Base-by-base conservation (phyloP, 257 asterid genomes). In the Nemophila menziesii region DNA sequence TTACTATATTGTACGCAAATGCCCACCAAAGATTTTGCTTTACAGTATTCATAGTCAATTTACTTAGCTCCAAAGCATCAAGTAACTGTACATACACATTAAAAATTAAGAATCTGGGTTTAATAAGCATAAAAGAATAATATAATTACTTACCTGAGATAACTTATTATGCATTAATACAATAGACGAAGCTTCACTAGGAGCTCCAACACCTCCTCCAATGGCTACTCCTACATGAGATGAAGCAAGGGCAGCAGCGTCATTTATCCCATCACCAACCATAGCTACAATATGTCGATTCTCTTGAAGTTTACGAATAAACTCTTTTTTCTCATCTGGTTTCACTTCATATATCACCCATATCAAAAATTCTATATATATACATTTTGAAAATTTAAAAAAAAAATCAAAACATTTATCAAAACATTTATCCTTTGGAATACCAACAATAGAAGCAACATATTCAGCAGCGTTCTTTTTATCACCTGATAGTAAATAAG, bases 21-120 rank as follows among this genome's bases (percentile, higher is more conserved):
- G 98, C 98, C 98, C 98, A 90, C 84, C 98, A 84, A 44, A 90
- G 96, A 48, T 90, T 85, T 73, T 90, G 96, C 79, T 73, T 81
- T 52, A 90, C 86, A 22, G 98, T 90, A 59, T 71, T 90, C 96
- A 90, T 90, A 62, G 98, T 90, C 56, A 74, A 79, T 60, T 77
- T 77, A 68, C 98, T 90, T 63, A 90, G 78, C 70, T 90, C 96
- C 81, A 90, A 75, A 16, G 98, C 96, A 38, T 85, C 98, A 21
- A 90, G 93, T 50, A 90, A 73, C 98, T 85, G 85, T 67, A 69
- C 5, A 8, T n/a, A n/a, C n/a, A n/a, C n/a, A n/a, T n/a, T n/a
- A n/a, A n/a, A n/a, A n/a, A n/a, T n/a, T n/a, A n/a, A n/a, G n/a
- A 29, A 29, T 29, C 8, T 29, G 36, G 36, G 12, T 29, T 13